Conservation (phyloP, 2,329 filamentous ascomycete genomes). For the Davidsoniella eucalypti region DNA sequence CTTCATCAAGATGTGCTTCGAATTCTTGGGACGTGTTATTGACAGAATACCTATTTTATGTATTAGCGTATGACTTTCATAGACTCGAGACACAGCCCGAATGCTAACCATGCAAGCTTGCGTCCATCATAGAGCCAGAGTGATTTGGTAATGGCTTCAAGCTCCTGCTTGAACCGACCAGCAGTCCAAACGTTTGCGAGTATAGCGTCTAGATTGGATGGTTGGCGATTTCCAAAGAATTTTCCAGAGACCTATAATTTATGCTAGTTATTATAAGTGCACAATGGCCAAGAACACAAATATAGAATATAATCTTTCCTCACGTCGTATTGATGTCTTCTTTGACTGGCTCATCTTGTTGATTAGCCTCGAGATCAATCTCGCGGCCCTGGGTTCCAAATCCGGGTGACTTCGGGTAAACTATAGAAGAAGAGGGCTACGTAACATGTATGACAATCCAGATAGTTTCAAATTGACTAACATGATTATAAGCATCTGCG, state of each 20-base stretch:
- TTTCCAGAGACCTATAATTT: constrained; percentile 9
- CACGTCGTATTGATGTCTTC: constrained; percentile 74
- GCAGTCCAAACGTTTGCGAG: constrained; percentile 66
- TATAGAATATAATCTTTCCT: constrained; percentile 21
- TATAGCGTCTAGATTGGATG: constrained; percentile 29
- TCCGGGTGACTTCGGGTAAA: constrained; percentile 28
- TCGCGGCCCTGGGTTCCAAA: constrained; percentile 42
- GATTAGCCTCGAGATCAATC: constrained; percentile 49
- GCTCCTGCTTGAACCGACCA: constrained; percentile 31
- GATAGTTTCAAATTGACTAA: constrained; percentile 16
- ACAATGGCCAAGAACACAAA: no score
- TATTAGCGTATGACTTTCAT: constrained; percentile 12
- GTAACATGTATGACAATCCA: background rate
- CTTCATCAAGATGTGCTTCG: constrained; percentile 53
- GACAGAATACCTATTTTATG: constrained; percentile 20
- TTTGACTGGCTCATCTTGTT: constrained; percentile 35
- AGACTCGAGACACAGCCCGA: background rate
- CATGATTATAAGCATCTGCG: constrained; percentile 35
- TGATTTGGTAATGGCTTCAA: constrained; percentile 15
- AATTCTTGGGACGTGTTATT: constrained; percentile 31
- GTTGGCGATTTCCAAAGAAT: constrained; percentile 6
- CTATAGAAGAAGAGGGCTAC: constrained; percentile 2
- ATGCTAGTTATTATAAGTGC: background rate
- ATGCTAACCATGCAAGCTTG: constrained; percentile 63
- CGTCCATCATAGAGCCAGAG: constrained; percentile 72